Conservation (phyloP, 345 rosid genomes). For the Moricandia moricandioides region DNA sequence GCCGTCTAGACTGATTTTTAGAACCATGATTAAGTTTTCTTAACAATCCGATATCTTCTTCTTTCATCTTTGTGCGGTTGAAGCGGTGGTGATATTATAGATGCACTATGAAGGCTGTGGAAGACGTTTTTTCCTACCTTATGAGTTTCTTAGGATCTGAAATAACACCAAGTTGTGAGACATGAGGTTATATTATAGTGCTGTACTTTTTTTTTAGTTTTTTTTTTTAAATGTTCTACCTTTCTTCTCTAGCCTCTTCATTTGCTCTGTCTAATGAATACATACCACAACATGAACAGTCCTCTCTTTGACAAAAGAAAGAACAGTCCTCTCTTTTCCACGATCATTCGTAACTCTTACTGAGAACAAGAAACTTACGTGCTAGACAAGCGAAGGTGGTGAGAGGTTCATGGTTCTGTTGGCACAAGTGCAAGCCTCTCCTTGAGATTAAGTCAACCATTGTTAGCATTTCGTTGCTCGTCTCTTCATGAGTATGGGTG, state of each 20-base stretch:
- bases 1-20: no score
- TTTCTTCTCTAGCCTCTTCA: neutral
- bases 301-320: no score
- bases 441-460: constrained; percentile 72
- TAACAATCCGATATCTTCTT: constrained; percentile 15
- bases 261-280: constrained; percentile 35
- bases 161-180: constrained; percentile 3
- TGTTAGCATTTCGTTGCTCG: constrained; percentile 79
- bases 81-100: neutral
- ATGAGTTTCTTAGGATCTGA: neutral
- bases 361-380: constrained; percentile 32
- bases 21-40: neutral
- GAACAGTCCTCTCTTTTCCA: no score
- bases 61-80: constrained; percentile 17
- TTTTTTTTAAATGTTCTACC: neutral
- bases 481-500: constrained; percentile 82
- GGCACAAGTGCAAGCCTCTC: constrained; percentile 79
- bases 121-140: neutral
- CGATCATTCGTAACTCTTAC: constrained; percentile 21
- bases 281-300: constrained; percentile 39
- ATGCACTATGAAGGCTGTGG: neutral
- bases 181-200: neutral
- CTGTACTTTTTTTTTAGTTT: neutral
- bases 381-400: constrained; percentile 24
- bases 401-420: constrained; percentile 64